A percentile compares a stretch with the other conserved stretches of the same genome.
Evolutionary conservation across 192 early-diverging fungal genomes (phyloP).

Genomic region (Backusella tarrabulga): DNA sequence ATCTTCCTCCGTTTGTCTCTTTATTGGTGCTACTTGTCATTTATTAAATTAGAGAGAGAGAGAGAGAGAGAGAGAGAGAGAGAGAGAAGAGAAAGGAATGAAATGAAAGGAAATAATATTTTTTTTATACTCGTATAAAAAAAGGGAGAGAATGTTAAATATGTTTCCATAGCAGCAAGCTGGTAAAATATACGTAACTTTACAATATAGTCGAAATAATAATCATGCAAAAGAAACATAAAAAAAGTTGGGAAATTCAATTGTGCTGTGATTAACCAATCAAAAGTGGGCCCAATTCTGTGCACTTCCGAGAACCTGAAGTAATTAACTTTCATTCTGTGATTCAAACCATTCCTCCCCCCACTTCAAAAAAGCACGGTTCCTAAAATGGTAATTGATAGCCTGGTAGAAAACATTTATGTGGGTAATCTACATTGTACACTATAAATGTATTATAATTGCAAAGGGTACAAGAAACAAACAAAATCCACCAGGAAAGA

Average conservation of each 20-base stretch:
- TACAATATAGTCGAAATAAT: neutral
- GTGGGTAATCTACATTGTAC: neutral
- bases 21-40: constrained; percentile 1
- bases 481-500: neutral
- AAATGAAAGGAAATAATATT: neutral
- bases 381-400: neutral
- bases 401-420: neutral
- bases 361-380: neutral
- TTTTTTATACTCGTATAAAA: neutral
- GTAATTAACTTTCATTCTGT: neutral
- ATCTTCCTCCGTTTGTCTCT: neutral
- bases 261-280: neutral
- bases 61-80: too few relatives aligned
- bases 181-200: neutral
- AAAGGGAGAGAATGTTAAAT: constrained; percentile 3
- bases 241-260: neutral
- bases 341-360: neutral
- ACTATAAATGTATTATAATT: neutral
- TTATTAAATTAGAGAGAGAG: neutral
- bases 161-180: neutral
- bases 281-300: neutral
- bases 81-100: neutral
- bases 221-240: neutral
- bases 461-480: neutral
- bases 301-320: neutral